Evolutionary conservation across 306 rosid species (phyloP), one percentile per base, ranked within the genome.

Genomic region (Fagus crenata): DNA sequence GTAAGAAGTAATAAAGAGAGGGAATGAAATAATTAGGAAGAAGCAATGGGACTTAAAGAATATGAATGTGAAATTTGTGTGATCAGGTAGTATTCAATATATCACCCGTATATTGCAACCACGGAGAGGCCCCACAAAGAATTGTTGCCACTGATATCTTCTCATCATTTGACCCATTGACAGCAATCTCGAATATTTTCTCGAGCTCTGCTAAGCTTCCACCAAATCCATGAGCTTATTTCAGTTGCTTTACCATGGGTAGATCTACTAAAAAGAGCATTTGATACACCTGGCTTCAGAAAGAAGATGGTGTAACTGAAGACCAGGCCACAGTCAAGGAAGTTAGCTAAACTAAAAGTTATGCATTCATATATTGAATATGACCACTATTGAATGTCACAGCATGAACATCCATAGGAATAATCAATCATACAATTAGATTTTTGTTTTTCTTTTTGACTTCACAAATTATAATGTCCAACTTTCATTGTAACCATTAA

Each of bases 131-230:
- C 74, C 99, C 98, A 53, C 99, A 95, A 74, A 95, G 96, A 86
- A 95, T 84, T 71, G 90, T 85, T 31, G 97, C 98, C 67, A 93
- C 98, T 76, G 96, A 91, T 82, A 89, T 86, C 93, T 88, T 95
- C 83, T 92, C 96, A 53, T 89, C 93, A 65, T 95, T 87, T 58
- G 99, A 87, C 86, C 97, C 99, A 73, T 87, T 86, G 80, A 85
- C 85, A 77, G 96, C 98, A 82, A 91, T 74, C 86, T 87, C 91
- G 78, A 91, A 92, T 78, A 89, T 75, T 78, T 89, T 95, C 89
- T 95, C 91, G 84, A 95, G 89, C 72, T 95, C 99, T 88, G 97
- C 93, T 87, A 95, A 92, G 87, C 99, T 92, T 95, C 99, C 99
- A 95, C 87, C 89, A 92, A 95, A 95, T 79, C 91, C 96, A 92